A percentile compares a stretch with the other conserved stretches of the same genome.
Conservation (phyloP, 257 asterid species). For the Knoxia roxburghii region DNA sequence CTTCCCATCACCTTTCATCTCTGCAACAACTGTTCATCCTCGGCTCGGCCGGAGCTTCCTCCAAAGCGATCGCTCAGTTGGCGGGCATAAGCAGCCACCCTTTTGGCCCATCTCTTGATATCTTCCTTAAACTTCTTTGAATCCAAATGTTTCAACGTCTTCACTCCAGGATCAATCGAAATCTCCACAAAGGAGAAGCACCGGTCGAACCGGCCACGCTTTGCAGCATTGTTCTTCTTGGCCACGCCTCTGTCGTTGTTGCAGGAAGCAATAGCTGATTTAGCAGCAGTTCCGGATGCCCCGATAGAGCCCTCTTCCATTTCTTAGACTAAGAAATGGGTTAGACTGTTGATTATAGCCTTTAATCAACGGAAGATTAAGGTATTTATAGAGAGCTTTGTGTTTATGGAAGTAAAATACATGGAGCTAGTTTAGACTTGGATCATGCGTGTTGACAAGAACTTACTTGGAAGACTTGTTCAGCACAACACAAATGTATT, state of each 20-base stretch:
- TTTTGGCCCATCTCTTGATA: slow-evolving; percentile 85
- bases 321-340: too few relatives aligned
- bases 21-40: too few relatives aligned
- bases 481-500: too few relatives aligned
- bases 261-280: slow-evolving; percentile 16
- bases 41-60: slow-evolving; percentile 34
- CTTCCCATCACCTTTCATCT: not conserved
- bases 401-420: not conserved
- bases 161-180: slow-evolving; percentile 55
- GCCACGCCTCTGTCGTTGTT: not conserved
- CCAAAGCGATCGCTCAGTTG: slow-evolving; percentile 53
- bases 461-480: slow-evolving; percentile 20
- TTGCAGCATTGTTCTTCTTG: slow-evolving; percentile 14
- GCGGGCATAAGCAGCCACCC: slow-evolving; percentile 59
- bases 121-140: slow-evolving; percentile 62
- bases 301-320: slow-evolving; percentile 32
- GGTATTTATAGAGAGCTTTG: not conserved
- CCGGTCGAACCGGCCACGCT: slow-evolving; percentile 24
- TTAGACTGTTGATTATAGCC: not conserved
- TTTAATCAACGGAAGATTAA: not conserved
- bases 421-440: not conserved
- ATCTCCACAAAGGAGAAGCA: slow-evolving; percentile 58
- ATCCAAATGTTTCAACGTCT: slow-evolving; percentile 66
- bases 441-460: slow-evolving; percentile 26
- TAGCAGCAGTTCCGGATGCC: not conserved